Conservation (phyloP, 1,284 basidiomycete species). For the Sphaerobolus stellatus region DNA sequence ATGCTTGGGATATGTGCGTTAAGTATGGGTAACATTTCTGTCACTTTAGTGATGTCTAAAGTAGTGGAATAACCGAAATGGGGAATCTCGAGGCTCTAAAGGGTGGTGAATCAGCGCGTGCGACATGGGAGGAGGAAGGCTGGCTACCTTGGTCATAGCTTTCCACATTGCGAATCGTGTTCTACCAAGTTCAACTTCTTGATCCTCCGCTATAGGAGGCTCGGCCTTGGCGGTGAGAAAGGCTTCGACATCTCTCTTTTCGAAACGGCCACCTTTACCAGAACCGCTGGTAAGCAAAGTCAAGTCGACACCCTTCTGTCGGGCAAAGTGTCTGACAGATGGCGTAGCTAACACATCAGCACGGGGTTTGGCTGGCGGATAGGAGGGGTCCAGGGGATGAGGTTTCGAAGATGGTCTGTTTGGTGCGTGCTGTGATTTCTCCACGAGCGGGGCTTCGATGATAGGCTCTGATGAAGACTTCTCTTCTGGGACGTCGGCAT, state of each 20-base stretch:
- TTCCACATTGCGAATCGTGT: conserved; percentile 86
- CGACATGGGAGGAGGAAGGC: neutral
- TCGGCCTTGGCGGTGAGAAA: conserved; percentile 39
- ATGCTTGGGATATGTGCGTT: conserved; percentile 69
- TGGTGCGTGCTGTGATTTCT: neutral
- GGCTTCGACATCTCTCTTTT: conserved; percentile 71
- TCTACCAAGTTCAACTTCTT: conserved; percentile 67
- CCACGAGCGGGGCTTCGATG: neutral
- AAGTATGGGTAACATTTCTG: conserved; percentile 68
- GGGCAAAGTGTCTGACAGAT: conserved; percentile 76
- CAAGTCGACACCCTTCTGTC: conserved; percentile 65
- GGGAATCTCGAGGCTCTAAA: conserved; percentile 73
- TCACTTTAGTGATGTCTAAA: conserved; percentile 78
- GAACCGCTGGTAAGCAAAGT: conserved; percentile 61
- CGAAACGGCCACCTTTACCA: conserved; percentile 74
- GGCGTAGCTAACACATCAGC: conserved; percentile 66
- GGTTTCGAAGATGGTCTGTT: conserved; percentile 28
- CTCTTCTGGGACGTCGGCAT: conserved; percentile 17
- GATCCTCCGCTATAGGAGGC: conserved; percentile 15
- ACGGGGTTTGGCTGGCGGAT: too few relatives aligned
- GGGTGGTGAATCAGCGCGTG: neutral
- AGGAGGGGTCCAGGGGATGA: conserved; percentile 71
- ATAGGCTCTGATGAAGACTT: conserved; percentile 12
- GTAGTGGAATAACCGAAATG: conserved; percentile 84
- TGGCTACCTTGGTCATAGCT: conserved; percentile 72